These are phyloP conservation scores for Lachnellula arida DNA, from an alignment of 2,329 filamentous ascomycete species.

Conservation along the genomic window DNA sequence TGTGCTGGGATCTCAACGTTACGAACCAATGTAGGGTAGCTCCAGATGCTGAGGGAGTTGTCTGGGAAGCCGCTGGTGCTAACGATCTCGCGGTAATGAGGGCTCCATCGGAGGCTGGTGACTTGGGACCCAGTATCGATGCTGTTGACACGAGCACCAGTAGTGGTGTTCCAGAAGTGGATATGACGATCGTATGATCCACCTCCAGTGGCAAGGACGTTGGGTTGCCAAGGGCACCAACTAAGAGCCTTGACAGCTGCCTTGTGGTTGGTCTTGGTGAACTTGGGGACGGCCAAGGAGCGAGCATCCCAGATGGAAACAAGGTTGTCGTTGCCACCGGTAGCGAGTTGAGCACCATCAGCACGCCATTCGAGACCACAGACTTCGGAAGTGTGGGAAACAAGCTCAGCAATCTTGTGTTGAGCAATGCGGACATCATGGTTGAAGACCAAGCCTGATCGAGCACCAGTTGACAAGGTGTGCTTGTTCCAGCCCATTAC, in stretches of 20 bases:
- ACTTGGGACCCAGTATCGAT: conserved; percentile 98
- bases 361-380: conserved; percentile 97
- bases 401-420: conserved; percentile 96
- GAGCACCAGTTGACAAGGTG: conserved; percentile 87
- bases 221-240: conserved; percentile 99
- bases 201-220: conserved; percentile 92
- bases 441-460: conserved; percentile 94
- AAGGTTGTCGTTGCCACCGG: conserved; percentile 97
- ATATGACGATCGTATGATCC: conserved; percentile 97
- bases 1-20: conserved; percentile 98
- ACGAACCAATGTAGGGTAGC: conserved; percentile 93
- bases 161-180: conserved; percentile 99
- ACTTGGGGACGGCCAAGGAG: conserved; percentile 88
- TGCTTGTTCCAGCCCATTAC: conserved; percentile 99
- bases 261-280: conserved; percentile 99
- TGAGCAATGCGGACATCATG: conserved; percentile 96
- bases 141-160: conserved; percentile 95
- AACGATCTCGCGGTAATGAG: conserved; percentile 95
- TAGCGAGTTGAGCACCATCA: conserved; percentile 93
- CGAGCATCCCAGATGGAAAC: conserved; percentile 99
- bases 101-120: conserved; percentile 93
- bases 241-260: conserved; percentile 96
- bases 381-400: conserved; percentile 95
- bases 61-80: conserved; percentile 98
- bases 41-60: conserved; percentile 98